A percentile compares a stretch with the other conserved stretches of the same genome.
These are phyloP conservation scores for Yamadazyma triangularis DNA, from an alignment of 1,139 yeast genomes.

Conservation along the genomic window DNA sequence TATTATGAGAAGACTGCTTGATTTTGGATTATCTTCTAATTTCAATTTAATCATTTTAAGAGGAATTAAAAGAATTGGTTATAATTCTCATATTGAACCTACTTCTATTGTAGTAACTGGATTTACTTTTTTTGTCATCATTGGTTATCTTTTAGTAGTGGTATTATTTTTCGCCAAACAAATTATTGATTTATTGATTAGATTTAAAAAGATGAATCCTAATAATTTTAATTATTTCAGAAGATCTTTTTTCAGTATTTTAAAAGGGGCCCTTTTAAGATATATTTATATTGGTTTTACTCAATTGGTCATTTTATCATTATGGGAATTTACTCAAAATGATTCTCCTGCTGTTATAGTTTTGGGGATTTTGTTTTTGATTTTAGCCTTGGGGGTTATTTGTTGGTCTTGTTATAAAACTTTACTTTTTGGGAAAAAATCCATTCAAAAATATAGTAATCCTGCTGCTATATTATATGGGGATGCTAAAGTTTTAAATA, in stretches of 20 bases:
- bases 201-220: conserved; percentile 42
- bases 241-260: conserved; percentile 46
- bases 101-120: conserved; percentile 74
- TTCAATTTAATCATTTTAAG: conserved; percentile 55
- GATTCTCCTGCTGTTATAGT: conserved; percentile 78
- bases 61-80: conserved; percentile 75
- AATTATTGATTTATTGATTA: conserved; percentile 40
- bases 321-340: conserved; percentile 67
- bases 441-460: conserved; percentile 52
- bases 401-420: conserved; percentile 60
- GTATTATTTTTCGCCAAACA: conserved; percentile 53
- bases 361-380: conserved; percentile 58
- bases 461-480: conserved; percentile 81
- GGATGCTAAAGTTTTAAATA: conserved; percentile 56
- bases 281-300: conserved; percentile 74
- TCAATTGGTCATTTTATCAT: conserved; percentile 61
- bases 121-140: conserved; percentile 65
- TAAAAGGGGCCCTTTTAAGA: conserved; percentile 67
- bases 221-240: conserved; percentile 47
- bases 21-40: conserved; percentile 32
- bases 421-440: conserved; percentile 48
- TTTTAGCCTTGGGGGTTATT: conserved; percentile 52
- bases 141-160: conserved; percentile 49
- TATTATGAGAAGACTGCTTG: conserved; percentile 22
- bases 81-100: conserved; percentile 61